A percentile compares a stretch with the other conserved stretches of the same genome.
Evolutionary conservation across 208 protist species (phyloP).

Genomic region (Vickermania ingenoplastis): DNA sequence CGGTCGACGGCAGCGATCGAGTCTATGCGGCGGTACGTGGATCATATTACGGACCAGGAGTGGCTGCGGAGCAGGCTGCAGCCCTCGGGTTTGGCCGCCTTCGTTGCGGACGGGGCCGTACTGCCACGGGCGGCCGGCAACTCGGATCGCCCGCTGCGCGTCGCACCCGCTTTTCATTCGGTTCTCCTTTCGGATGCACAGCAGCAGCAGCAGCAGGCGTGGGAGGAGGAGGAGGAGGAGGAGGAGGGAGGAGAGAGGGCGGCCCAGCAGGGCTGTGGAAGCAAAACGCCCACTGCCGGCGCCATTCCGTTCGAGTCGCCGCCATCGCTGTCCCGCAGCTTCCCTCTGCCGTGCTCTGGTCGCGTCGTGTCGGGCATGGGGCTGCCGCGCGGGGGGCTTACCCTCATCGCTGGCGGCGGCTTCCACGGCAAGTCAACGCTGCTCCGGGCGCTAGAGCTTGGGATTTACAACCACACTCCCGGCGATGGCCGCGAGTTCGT

Average conservation of each 20-base stretch:
- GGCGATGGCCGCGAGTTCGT: constrained; percentile 91
- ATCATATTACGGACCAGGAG: constrained; percentile 82
- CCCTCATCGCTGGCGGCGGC: constrained; percentile 92
- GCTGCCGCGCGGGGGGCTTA: constrained; percentile 80
- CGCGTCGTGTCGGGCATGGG: constrained; percentile 75
- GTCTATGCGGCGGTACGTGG: constrained; percentile 54
- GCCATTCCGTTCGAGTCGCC: constrained; percentile 79
- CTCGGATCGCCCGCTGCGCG: constrained; percentile 67
- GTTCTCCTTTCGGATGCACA: not conserved
- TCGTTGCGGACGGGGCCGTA: constrained; percentile 87
- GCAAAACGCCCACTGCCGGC: not conserved
- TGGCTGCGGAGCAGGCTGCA: constrained; percentile 57
- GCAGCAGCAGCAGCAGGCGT: too few relatives aligned
- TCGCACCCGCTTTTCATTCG: not conserved
- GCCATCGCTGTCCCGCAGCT: constrained; percentile 29
- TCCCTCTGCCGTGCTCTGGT: constrained; percentile 65
- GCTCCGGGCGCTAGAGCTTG: constrained; percentile 83
- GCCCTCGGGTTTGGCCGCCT: constrained; percentile 53
- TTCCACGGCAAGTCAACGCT: constrained; percentile 95
- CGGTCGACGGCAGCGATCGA: constrained; percentile 6
- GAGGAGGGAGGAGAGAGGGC: too few relatives aligned
- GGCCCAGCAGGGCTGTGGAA: too few relatives aligned
- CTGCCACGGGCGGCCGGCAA: constrained; percentile 85
- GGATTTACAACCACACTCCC: constrained; percentile 92
- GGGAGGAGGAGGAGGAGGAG: too few relatives aligned